phyloP scores from a whole-genome alignment of 1,284 basidiomycete genomes.

The Ceratobasidium sp. region DNA sequence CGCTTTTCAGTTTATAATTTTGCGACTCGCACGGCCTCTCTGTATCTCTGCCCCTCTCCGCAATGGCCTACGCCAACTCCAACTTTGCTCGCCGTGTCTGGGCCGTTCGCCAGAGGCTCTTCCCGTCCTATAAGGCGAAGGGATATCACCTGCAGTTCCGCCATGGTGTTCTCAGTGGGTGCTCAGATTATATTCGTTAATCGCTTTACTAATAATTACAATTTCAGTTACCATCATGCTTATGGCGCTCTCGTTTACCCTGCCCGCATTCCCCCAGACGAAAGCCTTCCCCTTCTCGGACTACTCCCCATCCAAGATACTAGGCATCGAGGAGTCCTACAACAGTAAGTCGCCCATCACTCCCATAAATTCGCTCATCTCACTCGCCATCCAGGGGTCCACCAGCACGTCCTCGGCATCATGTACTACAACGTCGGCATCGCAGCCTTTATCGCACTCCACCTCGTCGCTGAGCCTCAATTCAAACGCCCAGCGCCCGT shows the following conservation, averaged over 20 bases:
- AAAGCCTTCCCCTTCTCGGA: slow-evolving; percentile 12
- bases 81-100: slow-evolving; percentile 9
- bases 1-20: background rate
- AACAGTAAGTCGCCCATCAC: background rate
- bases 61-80: slow-evolving; percentile 5
- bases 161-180: slow-evolving; percentile 40
- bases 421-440: slow-evolving; percentile 43
- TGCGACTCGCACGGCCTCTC: background rate
- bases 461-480: slow-evolving; percentile 52
- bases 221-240: slow-evolving; percentile 27
- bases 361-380: background rate
- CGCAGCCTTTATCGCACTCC: slow-evolving; percentile 56
- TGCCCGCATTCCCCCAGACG: slow-evolving; percentile 35
- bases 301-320: background rate
- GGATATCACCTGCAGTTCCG: slow-evolving; percentile 36
- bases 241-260: slow-evolving; percentile 13
- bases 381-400: slow-evolving; percentile 7
- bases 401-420: background rate
- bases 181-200: background rate
- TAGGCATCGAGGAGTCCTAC: slow-evolving; percentile 19
- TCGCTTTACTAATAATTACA: background rate
- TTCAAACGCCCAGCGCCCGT: slow-evolving; percentile 51
- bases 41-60: background rate
- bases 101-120: slow-evolving; percentile 38
- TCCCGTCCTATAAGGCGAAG: slow-evolving; percentile 39